Evolutionary conservation across 1,284 basidiomycete genomes (phyloP), one percentile per base, ranked within the genome.

Genomic region (Marasmius tenuissimus): DNA sequence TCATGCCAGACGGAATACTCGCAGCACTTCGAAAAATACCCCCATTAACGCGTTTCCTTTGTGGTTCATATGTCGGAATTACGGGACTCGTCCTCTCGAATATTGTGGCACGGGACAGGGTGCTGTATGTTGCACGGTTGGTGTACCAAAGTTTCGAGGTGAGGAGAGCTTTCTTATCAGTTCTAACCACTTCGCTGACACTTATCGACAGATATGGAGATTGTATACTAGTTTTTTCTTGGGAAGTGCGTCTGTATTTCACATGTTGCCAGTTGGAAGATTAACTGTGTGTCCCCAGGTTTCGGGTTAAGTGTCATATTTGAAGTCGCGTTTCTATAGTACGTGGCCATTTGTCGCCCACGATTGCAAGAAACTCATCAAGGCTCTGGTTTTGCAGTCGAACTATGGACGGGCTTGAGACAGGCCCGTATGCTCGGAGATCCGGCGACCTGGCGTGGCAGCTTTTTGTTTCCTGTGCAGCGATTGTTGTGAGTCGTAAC

Each of bases 281-380:
- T 42, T 37, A 51, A 47, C 38, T 42, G n/a, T 35, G 53, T 51
- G 37, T 33, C 22, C 38, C 9, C 62, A 90, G 90, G 85, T 40
- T 69, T 71, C 12, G 84, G 84, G 2, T 73, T 93, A 42, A 76
- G 76, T 59, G 90, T 86, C 66, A 72, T 94, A 10, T 93, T 94
- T 69, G 88, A 92, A 63, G 69, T 93, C 50, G 70, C 86, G 14
- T 91, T 92, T 87, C 76, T 94, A 52, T 94, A 92, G 91, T 92
- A 68, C 63, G 85, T 76, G 27, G 27, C 27, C 27, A 38, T 34
- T 45, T 7, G 49, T 14, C 39, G 22, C 49, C 9, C 20, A 37
- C 11, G 16, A 57, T 40, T 22, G 27, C 47, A 34, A 59, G 37
- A 61, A 61, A 34, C 3, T 20, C 6, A 20, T 10, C 0, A 39